Conservation (phyloP, 768 basidiomycete genomes). For the Strobilomyces dryophilus region DNA sequence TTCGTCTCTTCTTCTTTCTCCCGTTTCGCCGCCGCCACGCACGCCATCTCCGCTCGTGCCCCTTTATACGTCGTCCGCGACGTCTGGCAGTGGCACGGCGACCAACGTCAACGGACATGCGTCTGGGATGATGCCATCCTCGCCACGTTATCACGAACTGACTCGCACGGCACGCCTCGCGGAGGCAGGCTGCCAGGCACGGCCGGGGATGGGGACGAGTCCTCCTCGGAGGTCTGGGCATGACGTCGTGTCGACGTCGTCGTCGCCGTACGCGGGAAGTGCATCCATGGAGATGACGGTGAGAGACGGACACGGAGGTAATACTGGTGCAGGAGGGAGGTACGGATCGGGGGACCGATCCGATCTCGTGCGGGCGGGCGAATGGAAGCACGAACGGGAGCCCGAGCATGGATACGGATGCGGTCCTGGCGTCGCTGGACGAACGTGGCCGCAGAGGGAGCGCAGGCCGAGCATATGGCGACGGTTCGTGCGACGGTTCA, state of each 20-base stretch:
- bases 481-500: conserved; percentile 24
- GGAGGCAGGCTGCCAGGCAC: conserved; percentile 26
- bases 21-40: conserved; percentile 9
- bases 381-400: conserved; percentile 6
- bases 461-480: conserved; percentile 25
- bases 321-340: background rate
- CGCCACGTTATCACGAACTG: conserved; percentile 21
- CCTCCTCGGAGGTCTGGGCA: conserved; percentile 18
- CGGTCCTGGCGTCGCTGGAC: background rate
- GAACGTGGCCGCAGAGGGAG: conserved; percentile 5
- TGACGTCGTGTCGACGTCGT: conserved; percentile 1
- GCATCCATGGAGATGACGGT: conserved; percentile 6
- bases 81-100: background rate
- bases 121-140: conserved; percentile 11
- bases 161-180: conserved; percentile 16
- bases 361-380: conserved; percentile 1
- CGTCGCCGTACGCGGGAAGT: background rate
- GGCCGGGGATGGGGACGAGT: conserved; percentile 2
- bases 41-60: conserved; percentile 8
- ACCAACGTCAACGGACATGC: conserved; percentile 6
- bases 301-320: conserved; percentile 4
- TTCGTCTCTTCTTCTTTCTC: conserved; percentile 13
- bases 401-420: background rate
- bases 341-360: conserved; percentile 7
- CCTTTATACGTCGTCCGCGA: background rate